Percentiles rank a stretch among this genome's conserved stretches.
phyloP scores from a whole-genome alignment of 352 stramenopile species.

The Pythium brassicae region DNA sequence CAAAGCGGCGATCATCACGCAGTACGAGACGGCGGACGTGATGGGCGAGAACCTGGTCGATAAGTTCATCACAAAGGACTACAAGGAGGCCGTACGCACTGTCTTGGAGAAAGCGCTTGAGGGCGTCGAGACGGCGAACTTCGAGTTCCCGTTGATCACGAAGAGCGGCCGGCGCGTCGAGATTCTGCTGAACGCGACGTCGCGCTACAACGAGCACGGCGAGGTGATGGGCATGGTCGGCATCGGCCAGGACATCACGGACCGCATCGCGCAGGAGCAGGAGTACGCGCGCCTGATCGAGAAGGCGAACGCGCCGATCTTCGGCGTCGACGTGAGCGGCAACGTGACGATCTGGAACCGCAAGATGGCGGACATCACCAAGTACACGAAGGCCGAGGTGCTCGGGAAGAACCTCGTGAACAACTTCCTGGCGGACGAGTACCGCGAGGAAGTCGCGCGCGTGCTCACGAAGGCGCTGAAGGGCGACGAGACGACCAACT shows the following conservation, averaged over 20 bases:
- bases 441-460: conserved; percentile 35
- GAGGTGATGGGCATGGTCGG: conserved; percentile 65
- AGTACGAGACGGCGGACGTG: conserved; percentile 41
- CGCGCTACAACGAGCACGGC: conserved; percentile 51
- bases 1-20: conserved; percentile 44
- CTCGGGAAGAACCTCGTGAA: conserved; percentile 32
- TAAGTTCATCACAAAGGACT: conserved; percentile 54
- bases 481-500: conserved; percentile 74
- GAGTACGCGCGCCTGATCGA: conserved; percentile 58
- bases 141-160: conserved; percentile 73
- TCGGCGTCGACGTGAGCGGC: conserved; percentile 56
- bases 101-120: conserved; percentile 38
- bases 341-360: conserved; percentile 89
- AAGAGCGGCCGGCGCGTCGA: conserved; percentile 61
- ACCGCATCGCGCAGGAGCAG: conserved; percentile 32
- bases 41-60: conserved; percentile 47
- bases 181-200: conserved; percentile 73
- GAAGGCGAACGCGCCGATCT: conserved; percentile 66
- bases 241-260: conserved; percentile 63
- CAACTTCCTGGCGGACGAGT: conserved; percentile 57
- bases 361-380: conserved; percentile 84
- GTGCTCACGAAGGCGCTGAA: conserved; percentile 57
- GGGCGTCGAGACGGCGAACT: conserved; percentile 42
- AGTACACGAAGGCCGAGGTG: conserved; percentile 68
- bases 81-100: conserved; percentile 25